Conservation (phyloP, 2,329 filamentous ascomycete genomes). For the Trichothecium roseum region DNA sequence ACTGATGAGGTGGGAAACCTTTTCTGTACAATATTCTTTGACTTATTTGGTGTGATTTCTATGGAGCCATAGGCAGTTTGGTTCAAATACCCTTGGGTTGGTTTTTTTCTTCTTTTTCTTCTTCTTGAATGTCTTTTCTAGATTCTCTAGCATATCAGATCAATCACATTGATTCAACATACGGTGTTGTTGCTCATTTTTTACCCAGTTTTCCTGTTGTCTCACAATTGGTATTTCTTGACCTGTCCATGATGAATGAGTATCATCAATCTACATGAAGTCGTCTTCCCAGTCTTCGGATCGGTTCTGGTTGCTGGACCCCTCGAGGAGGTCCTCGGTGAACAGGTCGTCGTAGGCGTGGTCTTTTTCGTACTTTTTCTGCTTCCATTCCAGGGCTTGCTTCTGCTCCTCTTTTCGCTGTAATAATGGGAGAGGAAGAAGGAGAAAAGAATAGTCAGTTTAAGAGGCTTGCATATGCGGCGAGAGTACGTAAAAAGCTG, state of each 20-base stretch:
- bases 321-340: constrained; percentile 67
- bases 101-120: background rate
- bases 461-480: no score
- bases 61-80: no score
- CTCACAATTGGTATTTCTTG: background rate
- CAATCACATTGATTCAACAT: background rate
- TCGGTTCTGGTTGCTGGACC: constrained; percentile 77
- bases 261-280: constrained; percentile 64
- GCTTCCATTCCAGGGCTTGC: constrained; percentile 68
- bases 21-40: no score
- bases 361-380: constrained; percentile 92
- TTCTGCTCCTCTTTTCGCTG: constrained; percentile 69
- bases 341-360: constrained; percentile 95
- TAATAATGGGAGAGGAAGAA: background rate
- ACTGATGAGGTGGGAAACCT: no score
- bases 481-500: no score
- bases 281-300: constrained; percentile 74
- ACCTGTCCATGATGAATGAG: background rate
- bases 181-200: background rate
- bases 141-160: no score
- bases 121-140: background rate
- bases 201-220: background rate
- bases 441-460: no score
- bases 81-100: background rate
- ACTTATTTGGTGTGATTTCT: no score